phyloP scores from a whole-genome alignment of 208 protist species.

The Trypanosoma rangeli region DNA sequence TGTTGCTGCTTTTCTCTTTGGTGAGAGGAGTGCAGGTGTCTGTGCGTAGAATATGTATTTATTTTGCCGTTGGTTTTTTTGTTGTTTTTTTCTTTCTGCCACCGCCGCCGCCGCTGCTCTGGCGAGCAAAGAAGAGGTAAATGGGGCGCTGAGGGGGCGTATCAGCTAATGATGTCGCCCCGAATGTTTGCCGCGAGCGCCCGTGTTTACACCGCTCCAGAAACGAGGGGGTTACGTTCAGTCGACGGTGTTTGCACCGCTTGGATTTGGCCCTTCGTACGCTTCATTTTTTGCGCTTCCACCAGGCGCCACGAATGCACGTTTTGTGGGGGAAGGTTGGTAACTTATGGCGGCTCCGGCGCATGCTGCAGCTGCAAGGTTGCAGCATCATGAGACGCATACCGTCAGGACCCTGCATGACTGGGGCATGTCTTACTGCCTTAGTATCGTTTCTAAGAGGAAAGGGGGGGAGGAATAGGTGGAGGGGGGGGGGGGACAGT shows the following conservation, averaged over 20 bases:
- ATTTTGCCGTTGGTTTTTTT: slow-evolving; percentile 4
- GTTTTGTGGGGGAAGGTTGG: slow-evolving; percentile 30
- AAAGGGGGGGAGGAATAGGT: neutral
- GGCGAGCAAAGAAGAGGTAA: neutral
- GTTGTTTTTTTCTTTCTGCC: slow-evolving; percentile 15
- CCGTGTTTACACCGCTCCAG: slow-evolving; percentile 16
- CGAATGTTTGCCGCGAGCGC: neutral
- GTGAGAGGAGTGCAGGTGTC: too few species aligned
- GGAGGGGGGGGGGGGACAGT: neutral
- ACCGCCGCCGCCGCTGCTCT: too few species aligned
- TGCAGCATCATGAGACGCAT: neutral
- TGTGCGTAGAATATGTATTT: too few species aligned
- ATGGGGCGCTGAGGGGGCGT: neutral
- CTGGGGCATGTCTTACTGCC: slow-evolving; percentile 23
- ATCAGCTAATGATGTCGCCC: slow-evolving; percentile 20
- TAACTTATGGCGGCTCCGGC: neutral
- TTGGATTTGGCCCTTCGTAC: slow-evolving; percentile 21
- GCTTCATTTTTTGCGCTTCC: slow-evolving; percentile 34
- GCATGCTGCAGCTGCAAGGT: neutral
- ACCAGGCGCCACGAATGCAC: slow-evolving; percentile 41
- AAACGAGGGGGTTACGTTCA: slow-evolving; percentile 13
- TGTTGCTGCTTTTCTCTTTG: too few species aligned
- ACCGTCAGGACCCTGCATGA: neutral
- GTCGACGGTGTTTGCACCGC: slow-evolving; percentile 24
- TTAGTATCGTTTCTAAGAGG: slow-evolving; percentile 19